Conservation (phyloP, 805 yeast genomes). For the Pichia scutulata region DNA sequence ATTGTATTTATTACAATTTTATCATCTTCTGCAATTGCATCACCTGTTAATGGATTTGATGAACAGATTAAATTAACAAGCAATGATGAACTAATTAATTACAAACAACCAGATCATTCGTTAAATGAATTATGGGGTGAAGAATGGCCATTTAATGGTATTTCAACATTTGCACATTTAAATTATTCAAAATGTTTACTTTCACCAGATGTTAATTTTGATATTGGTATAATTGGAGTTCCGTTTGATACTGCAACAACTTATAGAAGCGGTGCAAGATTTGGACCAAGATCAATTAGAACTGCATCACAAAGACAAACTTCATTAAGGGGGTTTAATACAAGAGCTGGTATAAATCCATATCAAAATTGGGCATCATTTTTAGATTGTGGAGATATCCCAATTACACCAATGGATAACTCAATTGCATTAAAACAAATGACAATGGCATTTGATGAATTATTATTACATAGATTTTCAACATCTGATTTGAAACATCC, state of each 20-base stretch:
- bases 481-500: slow-evolving; percentile 28
- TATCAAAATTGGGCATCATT: slow-evolving; percentile 42
- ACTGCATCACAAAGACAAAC: slow-evolving; percentile 66
- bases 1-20: background rate
- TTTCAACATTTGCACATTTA: slow-evolving; percentile 69
- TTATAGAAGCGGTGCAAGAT: slow-evolving; percentile 74
- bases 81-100: background rate
- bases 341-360: slow-evolving; percentile 44
- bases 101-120: slow-evolving; percentile 23
- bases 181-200: slow-evolving; percentile 52
- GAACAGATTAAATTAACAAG: background rate
- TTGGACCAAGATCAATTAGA: slow-evolving; percentile 71
- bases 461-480: slow-evolving; percentile 31
- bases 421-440: slow-evolving; percentile 44
- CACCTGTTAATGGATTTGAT: background rate
- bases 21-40: background rate
- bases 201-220: slow-evolving; percentile 41
- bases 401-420: slow-evolving; percentile 55
- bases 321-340: slow-evolving; percentile 60
- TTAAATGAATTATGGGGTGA: slow-evolving; percentile 64
- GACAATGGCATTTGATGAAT: slow-evolving; percentile 48
- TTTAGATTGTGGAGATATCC: slow-evolving; percentile 52
- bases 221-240: slow-evolving; percentile 68
- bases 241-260: slow-evolving; percentile 82
- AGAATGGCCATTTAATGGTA: slow-evolving; percentile 65